These are phyloP conservation scores for Aspergillus pseudoterreus DNA, from an alignment of 2,329 filamentous ascomycete species.

Conservation along the genomic window DNA sequence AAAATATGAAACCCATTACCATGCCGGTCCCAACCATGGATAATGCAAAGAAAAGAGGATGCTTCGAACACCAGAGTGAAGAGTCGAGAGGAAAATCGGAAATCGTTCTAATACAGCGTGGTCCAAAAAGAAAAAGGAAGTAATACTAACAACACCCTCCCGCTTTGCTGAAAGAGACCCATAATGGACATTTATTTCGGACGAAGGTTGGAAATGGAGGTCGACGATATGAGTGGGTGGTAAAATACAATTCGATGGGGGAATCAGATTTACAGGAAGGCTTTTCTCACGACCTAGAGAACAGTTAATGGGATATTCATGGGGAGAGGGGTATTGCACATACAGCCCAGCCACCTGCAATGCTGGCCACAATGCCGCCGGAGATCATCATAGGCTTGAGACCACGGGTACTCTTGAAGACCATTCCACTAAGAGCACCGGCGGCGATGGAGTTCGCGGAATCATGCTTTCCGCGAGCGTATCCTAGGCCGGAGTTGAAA, in stretches of 20 bases:
- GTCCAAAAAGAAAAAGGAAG: slow-evolving; percentile 23
- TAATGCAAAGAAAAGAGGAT: slow-evolving; percentile 37
- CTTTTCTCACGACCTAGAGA: slow-evolving; percentile 48
- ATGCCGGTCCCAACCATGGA: slow-evolving; percentile 39
- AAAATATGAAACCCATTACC: slow-evolving; percentile 37
- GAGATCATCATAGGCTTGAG: slow-evolving; percentile 91
- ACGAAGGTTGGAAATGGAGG: slow-evolving; percentile 16
- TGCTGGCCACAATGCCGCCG: slow-evolving; percentile 77
- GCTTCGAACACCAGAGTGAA: slow-evolving; percentile 44
- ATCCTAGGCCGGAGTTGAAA: slow-evolving; percentile 78
- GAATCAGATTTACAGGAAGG: slow-evolving; percentile 42
- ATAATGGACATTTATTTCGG: slow-evolving; percentile 21
- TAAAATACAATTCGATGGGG: slow-evolving; percentile 13
- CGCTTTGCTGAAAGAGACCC: slow-evolving; percentile 24
- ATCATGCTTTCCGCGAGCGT: slow-evolving; percentile 80
- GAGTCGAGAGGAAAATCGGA: slow-evolving; percentile 30
- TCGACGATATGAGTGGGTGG: slow-evolving; percentile 12
- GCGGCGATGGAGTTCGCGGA: slow-evolving; percentile 82
- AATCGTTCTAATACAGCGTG: slow-evolving; percentile 39
- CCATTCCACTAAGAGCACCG: slow-evolving; percentile 80
- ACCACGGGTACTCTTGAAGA: slow-evolving; percentile 95
- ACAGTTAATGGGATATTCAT: slow-evolving; percentile 9
- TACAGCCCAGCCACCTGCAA: slow-evolving; percentile 90
- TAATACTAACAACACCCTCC: slow-evolving; percentile 20
- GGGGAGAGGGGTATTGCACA: slow-evolving; percentile 39